Percentiles rank a stretch among this genome's conserved stretches.
phyloP scores from a whole-genome alignment of 2,329 filamentous ascomycete genomes.

The Aspergillaceae sp. region DNA sequence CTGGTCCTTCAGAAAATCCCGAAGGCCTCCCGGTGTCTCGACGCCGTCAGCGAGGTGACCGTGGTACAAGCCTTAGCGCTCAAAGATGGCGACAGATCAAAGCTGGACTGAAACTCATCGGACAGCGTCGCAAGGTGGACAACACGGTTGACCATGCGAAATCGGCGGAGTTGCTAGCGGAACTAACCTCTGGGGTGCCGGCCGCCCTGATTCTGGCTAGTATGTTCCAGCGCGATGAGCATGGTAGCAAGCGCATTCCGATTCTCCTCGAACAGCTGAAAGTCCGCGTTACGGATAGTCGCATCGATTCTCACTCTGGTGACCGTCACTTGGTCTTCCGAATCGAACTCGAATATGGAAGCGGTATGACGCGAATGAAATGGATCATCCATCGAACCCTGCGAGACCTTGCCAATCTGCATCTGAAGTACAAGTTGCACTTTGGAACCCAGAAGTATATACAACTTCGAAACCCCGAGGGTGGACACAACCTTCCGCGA shows the following conservation, averaged over 20 bases:
- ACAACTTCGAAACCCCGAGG: slow-evolving; percentile 58
- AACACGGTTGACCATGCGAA: slow-evolving; percentile 84
- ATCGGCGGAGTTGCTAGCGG: slow-evolving; percentile 91
- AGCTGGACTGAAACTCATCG: slow-evolving; percentile 70
- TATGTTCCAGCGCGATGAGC: slow-evolving; percentile 96
- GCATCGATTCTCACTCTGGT: slow-evolving; percentile 49
- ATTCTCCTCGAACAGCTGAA: slow-evolving; percentile 93
- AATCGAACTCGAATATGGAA: slow-evolving; percentile 92
- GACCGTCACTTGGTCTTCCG: slow-evolving; percentile 76
- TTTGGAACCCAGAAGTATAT: slow-evolving; percentile 76
- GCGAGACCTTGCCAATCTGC: slow-evolving; percentile 82
- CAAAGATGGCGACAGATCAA: slow-evolving; percentile 93
- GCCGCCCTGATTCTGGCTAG: slow-evolving; percentile 90
- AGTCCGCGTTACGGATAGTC: slow-evolving; percentile 74
- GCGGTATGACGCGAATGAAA: slow-evolving; percentile 88
- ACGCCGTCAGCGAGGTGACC: slow-evolving; percentile 47
- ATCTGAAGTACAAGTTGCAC: slow-evolving; percentile 86
- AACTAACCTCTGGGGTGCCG: slow-evolving; percentile 83
- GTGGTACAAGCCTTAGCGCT: slow-evolving; percentile 61
- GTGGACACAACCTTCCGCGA: slow-evolving; percentile 66
- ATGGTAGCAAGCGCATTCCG: slow-evolving; percentile 88
- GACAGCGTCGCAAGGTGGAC: slow-evolving; percentile 72
- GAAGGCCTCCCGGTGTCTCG: slow-evolving; percentile 55
- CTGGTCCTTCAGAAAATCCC: slow-evolving; percentile 53
- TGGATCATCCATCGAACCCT: slow-evolving; percentile 87